Percentiles rank a stretch among this genome's conserved stretches.
phyloP scores from a whole-genome alignment of 768 basidiomycete genomes.

The Auriscalpium vulgare region DNA sequence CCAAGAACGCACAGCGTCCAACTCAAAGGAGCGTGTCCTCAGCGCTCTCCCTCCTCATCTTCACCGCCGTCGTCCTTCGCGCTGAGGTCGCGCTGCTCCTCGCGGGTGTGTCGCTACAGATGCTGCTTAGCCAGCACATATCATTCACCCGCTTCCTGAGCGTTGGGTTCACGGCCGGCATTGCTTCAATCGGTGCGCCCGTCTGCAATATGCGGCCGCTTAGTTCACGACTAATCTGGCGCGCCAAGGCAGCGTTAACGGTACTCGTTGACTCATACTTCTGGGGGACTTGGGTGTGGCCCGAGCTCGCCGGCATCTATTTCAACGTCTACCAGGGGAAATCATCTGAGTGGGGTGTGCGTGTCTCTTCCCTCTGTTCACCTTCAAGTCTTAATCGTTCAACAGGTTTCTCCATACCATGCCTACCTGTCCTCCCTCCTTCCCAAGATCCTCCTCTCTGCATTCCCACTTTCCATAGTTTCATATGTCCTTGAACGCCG shows the following conservation, averaged over 20 bases:
- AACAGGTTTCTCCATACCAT: constrained; percentile 60
- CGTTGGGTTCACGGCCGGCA: constrained; percentile 41
- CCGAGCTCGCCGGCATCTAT: constrained; percentile 68
- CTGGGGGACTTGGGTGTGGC: constrained; percentile 78
- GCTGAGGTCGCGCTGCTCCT: constrained; percentile 71
- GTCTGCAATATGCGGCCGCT: not conserved
- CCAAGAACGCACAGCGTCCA: constrained; percentile 32
- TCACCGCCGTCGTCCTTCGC: constrained; percentile 65
- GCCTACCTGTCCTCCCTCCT: constrained; percentile 61
- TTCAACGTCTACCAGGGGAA: constrained; percentile 89
- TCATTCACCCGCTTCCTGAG: constrained; percentile 36
- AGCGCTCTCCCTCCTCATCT: constrained; percentile 56
- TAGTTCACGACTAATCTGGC: not conserved
- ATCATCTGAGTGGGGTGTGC: constrained; percentile 86
- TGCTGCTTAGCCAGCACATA: constrained; percentile 34
- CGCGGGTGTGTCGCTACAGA: constrained; percentile 49
- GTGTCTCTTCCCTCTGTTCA: constrained; percentile 21
- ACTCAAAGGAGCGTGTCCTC: constrained; percentile 25
- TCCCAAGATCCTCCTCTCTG: constrained; percentile 68
- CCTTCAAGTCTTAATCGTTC: not conserved
- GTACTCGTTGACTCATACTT: constrained; percentile 75
- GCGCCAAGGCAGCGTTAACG: constrained; percentile 41
- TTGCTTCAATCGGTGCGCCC: constrained; percentile 44
- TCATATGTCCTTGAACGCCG: constrained; percentile 41
- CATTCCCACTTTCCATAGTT: constrained; percentile 52